Conservation (phyloP, 2,329 filamentous ascomycete genomes). For the Ceratocystis smalleyi region DNA sequence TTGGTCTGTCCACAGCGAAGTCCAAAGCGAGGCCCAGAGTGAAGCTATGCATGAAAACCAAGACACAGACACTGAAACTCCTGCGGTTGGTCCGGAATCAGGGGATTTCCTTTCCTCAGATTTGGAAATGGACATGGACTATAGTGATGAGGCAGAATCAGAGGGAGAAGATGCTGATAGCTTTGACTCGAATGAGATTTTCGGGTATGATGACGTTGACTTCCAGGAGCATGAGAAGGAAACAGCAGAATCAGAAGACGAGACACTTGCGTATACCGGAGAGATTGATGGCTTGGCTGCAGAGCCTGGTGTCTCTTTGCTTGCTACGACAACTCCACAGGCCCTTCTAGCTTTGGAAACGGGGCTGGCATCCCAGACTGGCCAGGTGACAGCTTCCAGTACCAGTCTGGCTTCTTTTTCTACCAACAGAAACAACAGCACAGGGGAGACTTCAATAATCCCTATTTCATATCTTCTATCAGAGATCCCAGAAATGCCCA, state of each 20-base stretch:
- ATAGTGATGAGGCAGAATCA: background rate
- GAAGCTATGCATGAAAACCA: no score
- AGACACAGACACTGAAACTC: background rate
- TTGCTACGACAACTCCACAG: no score
- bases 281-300: background rate
- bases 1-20: no score
- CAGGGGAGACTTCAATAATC: background rate
- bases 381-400: background rate
- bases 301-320: background rate
- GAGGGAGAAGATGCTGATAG: background rate
- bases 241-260: background rate
- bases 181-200: background rate
- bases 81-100: background rate
- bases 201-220: background rate
- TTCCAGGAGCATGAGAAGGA: background rate
- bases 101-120: background rate
- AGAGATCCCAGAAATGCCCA: background rate
- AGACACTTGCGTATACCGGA: background rate
- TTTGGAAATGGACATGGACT: no score
- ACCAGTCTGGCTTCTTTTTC: background rate
- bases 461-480: conserved; percentile 1
- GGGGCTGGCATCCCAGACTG: background rate
- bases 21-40: no score
- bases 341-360: background rate
- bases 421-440: background rate